Evolutionary conservation across 2,329 filamentous ascomycete species (phyloP), one percentile per base, ranked within the genome.

Genomic region (Hirsutella minnesotensis): DNA sequence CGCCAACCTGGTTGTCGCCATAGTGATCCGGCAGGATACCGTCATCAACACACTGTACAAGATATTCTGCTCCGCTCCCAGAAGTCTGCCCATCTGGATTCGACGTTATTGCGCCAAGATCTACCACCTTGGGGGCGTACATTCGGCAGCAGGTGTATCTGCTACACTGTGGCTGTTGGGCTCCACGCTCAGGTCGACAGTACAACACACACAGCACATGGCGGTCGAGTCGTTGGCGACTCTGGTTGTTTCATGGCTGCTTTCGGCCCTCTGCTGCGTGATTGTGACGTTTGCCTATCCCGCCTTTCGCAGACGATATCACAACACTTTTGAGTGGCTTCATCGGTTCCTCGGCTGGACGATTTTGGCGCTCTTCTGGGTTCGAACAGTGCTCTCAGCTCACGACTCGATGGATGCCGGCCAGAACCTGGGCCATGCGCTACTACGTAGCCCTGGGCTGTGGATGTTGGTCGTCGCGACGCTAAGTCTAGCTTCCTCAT

Each of bases 321-420:
- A 88, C 63, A 74, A 88, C 59, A 59, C 70, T 44, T 88, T 86
- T 55, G 84, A 88, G 62, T 61, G 74, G 38, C 73, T 73, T 38
- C 84, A 88, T 60, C 79, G 83, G 38, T 87, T 83, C 57, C 72
- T 72, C 5, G 83, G 82, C 15, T 88, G 83, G 83, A 67, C 71
- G 10, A 67, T 76, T 9, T 65, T 87, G 7, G 66, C 62, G 1
- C 61, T 86, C 24, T 80, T 88, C 55, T 83, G 83, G 73, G 69
- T 58, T 1, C 73, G 83, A 45, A 69, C 73, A 9, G 55, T 84
- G 34, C 61, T 84, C 12, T 62, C 75, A 30, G 62, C 69, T n/a
- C 61, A 70, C 40, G 64, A 68, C 27, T 57, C 67, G 31, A 57
- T 62, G n/a, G 55, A 61, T 16, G 51, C 51, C 13, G 56, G 44